A percentile compares a stretch with the other conserved stretches of the same genome.
These are phyloP conservation scores for Rheum nobile DNA, from an alignment of 148 eudicot genomes.

Conservation along the genomic window DNA sequence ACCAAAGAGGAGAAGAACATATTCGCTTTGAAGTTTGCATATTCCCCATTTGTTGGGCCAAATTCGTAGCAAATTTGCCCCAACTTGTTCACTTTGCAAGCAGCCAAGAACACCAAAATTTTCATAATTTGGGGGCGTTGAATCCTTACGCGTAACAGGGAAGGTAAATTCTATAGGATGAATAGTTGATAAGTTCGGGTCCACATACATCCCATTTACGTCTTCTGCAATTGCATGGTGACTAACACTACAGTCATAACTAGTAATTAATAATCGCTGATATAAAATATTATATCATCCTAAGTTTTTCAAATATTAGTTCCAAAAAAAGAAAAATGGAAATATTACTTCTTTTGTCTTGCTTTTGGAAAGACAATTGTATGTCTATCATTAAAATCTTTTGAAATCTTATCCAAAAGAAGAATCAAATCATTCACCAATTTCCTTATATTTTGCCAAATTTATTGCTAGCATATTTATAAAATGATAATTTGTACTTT, in stretches of 20 bases:
- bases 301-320: background rate
- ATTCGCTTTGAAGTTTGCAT: background rate
- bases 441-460: background rate
- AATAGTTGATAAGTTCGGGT: background rate
- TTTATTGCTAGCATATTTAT: background rate
- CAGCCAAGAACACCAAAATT: background rate
- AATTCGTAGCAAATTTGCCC: background rate
- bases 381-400: background rate
- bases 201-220: background rate
- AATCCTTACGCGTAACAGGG: background rate
- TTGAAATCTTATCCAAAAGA: background rate
- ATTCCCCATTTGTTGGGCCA: background rate
- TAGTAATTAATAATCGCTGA: no score
- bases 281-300: no score
- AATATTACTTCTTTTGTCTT: background rate
- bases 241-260: no score
- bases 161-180: background rate
- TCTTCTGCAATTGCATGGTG: background rate
- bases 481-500: background rate
- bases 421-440: background rate
- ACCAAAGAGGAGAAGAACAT: slow-evolving; percentile 2
- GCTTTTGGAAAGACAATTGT: background rate
- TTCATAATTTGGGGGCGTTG: background rate
- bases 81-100: background rate
- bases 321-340: background rate